Conservation (phyloP, 768 basidiomycete species). For the Kwoniella heveanensis region DNA sequence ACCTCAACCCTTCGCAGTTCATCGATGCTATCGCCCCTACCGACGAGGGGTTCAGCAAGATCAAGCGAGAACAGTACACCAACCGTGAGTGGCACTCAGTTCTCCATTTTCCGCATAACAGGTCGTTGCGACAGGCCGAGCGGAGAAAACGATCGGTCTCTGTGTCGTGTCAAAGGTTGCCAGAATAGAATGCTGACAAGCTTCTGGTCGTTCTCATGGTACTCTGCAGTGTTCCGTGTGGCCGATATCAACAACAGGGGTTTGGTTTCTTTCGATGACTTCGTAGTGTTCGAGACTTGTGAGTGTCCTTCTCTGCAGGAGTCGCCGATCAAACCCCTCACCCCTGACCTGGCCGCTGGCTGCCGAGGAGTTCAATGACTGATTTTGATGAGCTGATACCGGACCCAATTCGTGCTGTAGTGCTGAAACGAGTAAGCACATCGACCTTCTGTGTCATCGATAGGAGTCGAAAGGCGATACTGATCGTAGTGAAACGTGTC, state of each 20-base stretch:
- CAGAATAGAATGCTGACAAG: no score
- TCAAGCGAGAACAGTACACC: slow-evolving; percentile 82
- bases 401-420: slow-evolving; percentile 11
- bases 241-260: slow-evolving; percentile 52
- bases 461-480: no score
- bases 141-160: no score
- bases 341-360: no score
- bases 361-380: no score
- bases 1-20: slow-evolving; percentile 81
- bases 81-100: slow-evolving; percentile 74
- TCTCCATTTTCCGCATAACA: no score
- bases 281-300: slow-evolving; percentile 86
- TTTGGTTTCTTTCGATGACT: slow-evolving; percentile 79
- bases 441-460: neutral
- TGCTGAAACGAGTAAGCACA: slow-evolving; percentile 42
- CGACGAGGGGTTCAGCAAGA: slow-evolving; percentile 74
- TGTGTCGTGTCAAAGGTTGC: no score
- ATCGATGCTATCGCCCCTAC: slow-evolving; percentile 92
- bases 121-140: no score
- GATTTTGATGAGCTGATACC: no score
- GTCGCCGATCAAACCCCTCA: neutral
- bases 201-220: no score
- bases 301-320: no score
- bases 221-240: slow-evolving; percentile 51
- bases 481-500: no score